A percentile compares a stretch with the other conserved stretches of the same genome.
Conservation (phyloP, 208 protist species). For the Entamoeba moshkovskii region DNA sequence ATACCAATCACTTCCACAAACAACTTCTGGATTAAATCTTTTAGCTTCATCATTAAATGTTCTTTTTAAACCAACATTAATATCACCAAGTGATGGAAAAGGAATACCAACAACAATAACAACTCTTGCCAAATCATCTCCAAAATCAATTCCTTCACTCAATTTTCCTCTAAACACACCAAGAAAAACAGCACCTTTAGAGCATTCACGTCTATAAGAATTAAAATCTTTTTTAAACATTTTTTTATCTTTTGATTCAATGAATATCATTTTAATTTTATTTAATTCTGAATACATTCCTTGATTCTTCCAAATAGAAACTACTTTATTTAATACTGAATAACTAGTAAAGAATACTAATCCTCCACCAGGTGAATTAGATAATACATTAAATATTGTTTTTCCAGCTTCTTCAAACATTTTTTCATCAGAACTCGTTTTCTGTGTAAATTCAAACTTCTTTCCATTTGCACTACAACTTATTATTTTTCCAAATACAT, state of each 20-base stretch:
- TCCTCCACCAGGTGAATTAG: too few relatives aligned
- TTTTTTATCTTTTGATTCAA: too few relatives aligned
- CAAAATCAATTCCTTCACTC: slow-evolving; percentile 32
- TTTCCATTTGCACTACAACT: neutral
- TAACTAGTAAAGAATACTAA: too few relatives aligned
- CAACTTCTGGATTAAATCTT: neutral
- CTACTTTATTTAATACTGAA: too few relatives aligned
- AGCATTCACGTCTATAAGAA: neutral
- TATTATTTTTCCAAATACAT: neutral
- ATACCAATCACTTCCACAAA: neutral
- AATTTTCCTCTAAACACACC: slow-evolving; percentile 21
- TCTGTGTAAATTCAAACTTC: neutral
- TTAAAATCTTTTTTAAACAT: too few relatives aligned
- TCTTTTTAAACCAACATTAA: neutral
- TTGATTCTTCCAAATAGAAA: too few relatives aligned
- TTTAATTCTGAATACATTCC: too few relatives aligned
- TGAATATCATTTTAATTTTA: too few relatives aligned
- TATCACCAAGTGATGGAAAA: slow-evolving; percentile 5
- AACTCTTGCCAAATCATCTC: slow-evolving; percentile 1
- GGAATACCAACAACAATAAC: slow-evolving; percentile 31
- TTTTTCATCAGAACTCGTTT: neutral
- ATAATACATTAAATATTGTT: too few relatives aligned
- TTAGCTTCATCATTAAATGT: neutral
- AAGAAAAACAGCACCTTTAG: slow-evolving; percentile 16
- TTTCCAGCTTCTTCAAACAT: too few relatives aligned